These are phyloP conservation scores for Decorospora gaudefroyi DNA, from an alignment of 2,329 filamentous ascomycete species.

Conservation along the genomic window DNA sequence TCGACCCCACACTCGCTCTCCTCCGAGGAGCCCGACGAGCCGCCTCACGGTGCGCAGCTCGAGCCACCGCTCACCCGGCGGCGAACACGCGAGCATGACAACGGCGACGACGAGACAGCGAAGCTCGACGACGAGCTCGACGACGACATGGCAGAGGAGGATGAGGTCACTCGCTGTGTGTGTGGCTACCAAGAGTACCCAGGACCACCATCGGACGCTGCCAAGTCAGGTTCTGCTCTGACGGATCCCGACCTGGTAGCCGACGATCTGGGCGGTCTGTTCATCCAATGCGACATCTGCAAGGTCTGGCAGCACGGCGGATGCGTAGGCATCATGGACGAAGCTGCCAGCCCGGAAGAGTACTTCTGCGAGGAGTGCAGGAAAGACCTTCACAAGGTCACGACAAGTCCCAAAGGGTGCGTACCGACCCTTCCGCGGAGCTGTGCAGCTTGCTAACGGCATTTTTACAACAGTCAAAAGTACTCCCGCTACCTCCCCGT, in stretches of 20 bases:
- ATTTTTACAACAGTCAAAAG: slow-evolving; percentile 55
- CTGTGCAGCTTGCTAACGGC: slow-evolving; percentile 15
- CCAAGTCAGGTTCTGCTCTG: slow-evolving; percentile 59
- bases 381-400: slow-evolving; percentile 86
- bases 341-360: slow-evolving; percentile 89
- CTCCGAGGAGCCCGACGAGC: slow-evolving; percentile 67
- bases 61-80: slow-evolving; percentile 74
- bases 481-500: slow-evolving; percentile 68
- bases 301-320: slow-evolving; percentile 99
- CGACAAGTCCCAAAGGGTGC: slow-evolving; percentile 82
- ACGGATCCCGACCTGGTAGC: slow-evolving; percentile 56
- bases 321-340: slow-evolving; percentile 95
- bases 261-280: slow-evolving; percentile 90
- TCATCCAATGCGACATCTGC: slow-evolving; percentile 96
- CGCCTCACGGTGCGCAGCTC: slow-evolving; percentile 55
- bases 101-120: slow-evolving; percentile 57
- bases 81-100: slow-evolving; percentile 75
- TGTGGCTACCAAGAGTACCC: slow-evolving; percentile 96
- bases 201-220: slow-evolving; percentile 68
- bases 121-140: slow-evolving; percentile 60
- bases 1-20: slow-evolving; percentile 73
- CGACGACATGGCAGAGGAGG: slow-evolving; percentile 68
- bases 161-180: slow-evolving; percentile 93
- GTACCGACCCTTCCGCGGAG: no score
- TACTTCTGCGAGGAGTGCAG: slow-evolving; percentile 97